Evolutionary conservation across 306 rosid genomes (phyloP).

Genomic region (Cercis canadensis): DNA sequence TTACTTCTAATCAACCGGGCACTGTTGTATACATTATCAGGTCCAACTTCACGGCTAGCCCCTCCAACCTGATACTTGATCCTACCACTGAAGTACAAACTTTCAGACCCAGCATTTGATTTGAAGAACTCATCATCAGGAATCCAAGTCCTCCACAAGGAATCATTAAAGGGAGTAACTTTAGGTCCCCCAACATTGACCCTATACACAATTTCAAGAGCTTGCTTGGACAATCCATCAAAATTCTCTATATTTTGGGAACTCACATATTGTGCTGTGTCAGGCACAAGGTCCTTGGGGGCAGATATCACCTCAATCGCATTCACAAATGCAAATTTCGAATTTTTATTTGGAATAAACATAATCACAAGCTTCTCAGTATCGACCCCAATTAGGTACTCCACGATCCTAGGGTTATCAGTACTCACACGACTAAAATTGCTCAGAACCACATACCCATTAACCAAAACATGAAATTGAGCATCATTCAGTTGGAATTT

Average conservation of each 20-base stretch:
- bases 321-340: slow-evolving; percentile 74
- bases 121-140: slow-evolving; percentile 68
- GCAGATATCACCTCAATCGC: slow-evolving; percentile 96
- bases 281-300: slow-evolving; percentile 81
- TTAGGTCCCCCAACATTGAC: slow-evolving; percentile 85
- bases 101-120: slow-evolving; percentile 55
- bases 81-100: slow-evolving; percentile 70
- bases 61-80: slow-evolving; percentile 73
- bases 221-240: slow-evolving; percentile 62
- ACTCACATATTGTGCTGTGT: slow-evolving; percentile 54
- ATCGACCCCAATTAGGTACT: slow-evolving; percentile 65
- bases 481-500: slow-evolving; percentile 47
- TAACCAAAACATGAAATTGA: slow-evolving; percentile 73
- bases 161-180: slow-evolving; percentile 91
- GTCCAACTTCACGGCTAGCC: slow-evolving; percentile 88
- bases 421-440: slow-evolving; percentile 35
- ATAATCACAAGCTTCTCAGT: slow-evolving; percentile 55
- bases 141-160: slow-evolving; percentile 91
- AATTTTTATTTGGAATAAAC: slow-evolving; percentile 60
- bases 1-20: slow-evolving; percentile 75
- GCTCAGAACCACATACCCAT: slow-evolving; percentile 58
- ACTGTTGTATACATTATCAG: slow-evolving; percentile 83
- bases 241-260: slow-evolving; percentile 34
- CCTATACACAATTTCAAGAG: slow-evolving; percentile 73
- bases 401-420: slow-evolving; percentile 52